Conservation (phyloP, 352 stramenopile genomes). For the Phytophthora hibernalis region DNA sequence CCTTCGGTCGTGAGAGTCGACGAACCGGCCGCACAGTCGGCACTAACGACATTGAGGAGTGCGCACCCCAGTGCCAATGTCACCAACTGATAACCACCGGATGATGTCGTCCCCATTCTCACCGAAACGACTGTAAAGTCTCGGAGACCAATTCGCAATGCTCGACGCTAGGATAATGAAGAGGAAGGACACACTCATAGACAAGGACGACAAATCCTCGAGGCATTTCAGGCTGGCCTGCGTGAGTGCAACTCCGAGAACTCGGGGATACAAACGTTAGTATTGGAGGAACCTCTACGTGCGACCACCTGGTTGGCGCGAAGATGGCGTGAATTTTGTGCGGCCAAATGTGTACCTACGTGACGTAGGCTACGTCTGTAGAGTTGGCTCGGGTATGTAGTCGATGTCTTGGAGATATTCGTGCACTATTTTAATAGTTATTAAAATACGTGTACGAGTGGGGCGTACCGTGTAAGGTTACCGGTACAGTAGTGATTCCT, state of each 20-base stretch:
- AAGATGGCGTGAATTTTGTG: slow-evolving; percentile 1
- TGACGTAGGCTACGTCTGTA: not conserved
- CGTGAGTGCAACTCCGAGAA: not conserved
- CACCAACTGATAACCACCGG: slow-evolving; percentile 4
- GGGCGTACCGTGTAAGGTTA: no score
- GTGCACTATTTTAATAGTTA: no score
- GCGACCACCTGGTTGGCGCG: not conserved
- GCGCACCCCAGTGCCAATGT: not conserved
- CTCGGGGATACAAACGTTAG: not conserved
- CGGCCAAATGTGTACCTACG: not conserved
- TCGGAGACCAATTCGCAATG: slow-evolving; percentile 5
- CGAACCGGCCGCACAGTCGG: slow-evolving; percentile 29
- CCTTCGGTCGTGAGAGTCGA: slow-evolving; percentile 38
- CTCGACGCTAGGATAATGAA: slow-evolving; percentile 7
- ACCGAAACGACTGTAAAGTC: slow-evolving; percentile 25
- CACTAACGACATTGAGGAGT: slow-evolving; percentile 3
- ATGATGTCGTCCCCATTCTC: slow-evolving; percentile 20
- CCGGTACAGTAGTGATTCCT: no score
- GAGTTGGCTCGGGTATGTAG: not conserved
- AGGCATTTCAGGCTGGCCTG: slow-evolving; percentile 22
- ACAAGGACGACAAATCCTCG: slow-evolving; percentile 28
- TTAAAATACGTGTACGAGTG: no score
- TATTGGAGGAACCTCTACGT: not conserved
- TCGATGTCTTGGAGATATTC: not conserved
- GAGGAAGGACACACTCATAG: slow-evolving; percentile 20